A percentile compares a stretch with the other conserved stretches of the same genome.
These are phyloP conservation scores for Fonsecaea erecta DNA, from an alignment of 2,329 filamentous ascomycete species.

Conservation along the genomic window DNA sequence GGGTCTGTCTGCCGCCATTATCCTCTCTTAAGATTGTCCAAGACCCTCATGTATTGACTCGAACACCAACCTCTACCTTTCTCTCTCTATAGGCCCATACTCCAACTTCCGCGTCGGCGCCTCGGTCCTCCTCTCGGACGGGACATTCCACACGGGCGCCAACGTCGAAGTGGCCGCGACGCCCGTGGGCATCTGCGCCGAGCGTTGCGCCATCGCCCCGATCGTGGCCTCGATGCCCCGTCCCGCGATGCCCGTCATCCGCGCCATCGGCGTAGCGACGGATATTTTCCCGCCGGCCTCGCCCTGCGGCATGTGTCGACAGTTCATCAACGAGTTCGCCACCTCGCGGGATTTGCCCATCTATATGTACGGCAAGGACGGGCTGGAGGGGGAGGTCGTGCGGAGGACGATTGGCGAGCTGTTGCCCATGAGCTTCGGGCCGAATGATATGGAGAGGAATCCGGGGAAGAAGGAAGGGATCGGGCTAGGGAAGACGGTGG, in stretches of 20 bases:
- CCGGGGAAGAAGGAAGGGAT: background rate
- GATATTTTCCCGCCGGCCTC: conserved; percentile 69
- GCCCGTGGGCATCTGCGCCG: conserved; percentile 93
- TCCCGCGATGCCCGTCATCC: conserved; percentile 61
- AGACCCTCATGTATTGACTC: background rate
- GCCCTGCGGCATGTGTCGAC: conserved; percentile 86
- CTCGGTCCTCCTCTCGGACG: conserved; percentile 68
- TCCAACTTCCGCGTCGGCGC: conserved; percentile 90
- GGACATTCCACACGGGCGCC: conserved; percentile 70
- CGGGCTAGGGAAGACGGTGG: background rate
- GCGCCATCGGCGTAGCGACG: conserved; percentile 82
- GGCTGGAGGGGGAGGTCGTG: conserved; percentile 52
- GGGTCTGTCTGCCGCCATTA: background rate
- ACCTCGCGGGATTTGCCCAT: conserved; percentile 68
- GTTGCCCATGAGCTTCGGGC: conserved; percentile 60
- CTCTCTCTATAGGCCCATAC: conserved; percentile 68
- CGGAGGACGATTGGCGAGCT: conserved; percentile 70
- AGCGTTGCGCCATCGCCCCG: conserved; percentile 83
- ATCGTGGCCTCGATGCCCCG: conserved; percentile 64
- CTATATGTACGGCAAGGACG: conserved; percentile 89
- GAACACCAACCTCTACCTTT: background rate
- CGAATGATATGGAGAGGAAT: conserved; percentile 49
- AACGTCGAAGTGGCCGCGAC: conserved; percentile 95
- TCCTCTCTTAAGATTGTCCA: background rate
- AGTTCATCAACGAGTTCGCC: conserved; percentile 66